Percentiles rank a stretch among this genome's conserved stretches.
phyloP scores from a whole-genome alignment of 108 stramenopile genomes.

The Pelagomonas calceolata region DNA sequence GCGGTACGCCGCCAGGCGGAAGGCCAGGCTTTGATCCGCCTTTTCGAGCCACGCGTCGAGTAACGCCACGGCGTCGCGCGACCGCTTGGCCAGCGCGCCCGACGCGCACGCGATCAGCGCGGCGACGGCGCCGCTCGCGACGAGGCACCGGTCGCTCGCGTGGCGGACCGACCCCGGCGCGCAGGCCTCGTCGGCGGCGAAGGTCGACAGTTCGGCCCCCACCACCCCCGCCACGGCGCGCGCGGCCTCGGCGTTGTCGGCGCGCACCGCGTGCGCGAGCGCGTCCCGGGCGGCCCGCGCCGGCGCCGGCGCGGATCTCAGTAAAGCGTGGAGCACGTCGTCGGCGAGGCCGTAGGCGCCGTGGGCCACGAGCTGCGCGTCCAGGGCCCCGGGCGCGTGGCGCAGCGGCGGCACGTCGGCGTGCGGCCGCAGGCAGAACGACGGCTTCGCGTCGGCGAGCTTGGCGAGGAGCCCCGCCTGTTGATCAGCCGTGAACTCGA shows the following conservation, averaged over 20 bases:
- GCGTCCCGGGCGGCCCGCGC: not conserved
- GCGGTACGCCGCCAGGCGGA: not conserved
- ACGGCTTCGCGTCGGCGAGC: no score
- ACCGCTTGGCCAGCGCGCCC: not conserved
- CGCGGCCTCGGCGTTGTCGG: not conserved
- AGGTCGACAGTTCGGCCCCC: not conserved
- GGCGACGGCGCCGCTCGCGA: not conserved
- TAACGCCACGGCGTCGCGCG: not conserved
- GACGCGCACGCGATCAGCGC: not conserved
- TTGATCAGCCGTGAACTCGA: not conserved
- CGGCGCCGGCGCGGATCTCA: not conserved
- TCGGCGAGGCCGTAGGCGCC: not conserved
- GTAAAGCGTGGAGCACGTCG: not conserved
- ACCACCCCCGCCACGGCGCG: not conserved
- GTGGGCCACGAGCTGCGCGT: not conserved
- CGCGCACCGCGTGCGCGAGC: not conserved
- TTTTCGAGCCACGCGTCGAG: not conserved
- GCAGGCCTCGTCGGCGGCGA: not conserved
- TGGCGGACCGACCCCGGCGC: no score
- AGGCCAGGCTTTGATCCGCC: not conserved
- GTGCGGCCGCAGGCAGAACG: no score
- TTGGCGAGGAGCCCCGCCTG: not conserved
- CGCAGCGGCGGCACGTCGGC: no score
- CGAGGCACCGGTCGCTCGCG: not conserved
- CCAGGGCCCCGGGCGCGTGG: not conserved